Evolutionary conservation across 176 grass and related monocot genomes (phyloP), one percentile per base, ranked within the genome.

Genomic region (Urochloa ruziziensis): DNA sequence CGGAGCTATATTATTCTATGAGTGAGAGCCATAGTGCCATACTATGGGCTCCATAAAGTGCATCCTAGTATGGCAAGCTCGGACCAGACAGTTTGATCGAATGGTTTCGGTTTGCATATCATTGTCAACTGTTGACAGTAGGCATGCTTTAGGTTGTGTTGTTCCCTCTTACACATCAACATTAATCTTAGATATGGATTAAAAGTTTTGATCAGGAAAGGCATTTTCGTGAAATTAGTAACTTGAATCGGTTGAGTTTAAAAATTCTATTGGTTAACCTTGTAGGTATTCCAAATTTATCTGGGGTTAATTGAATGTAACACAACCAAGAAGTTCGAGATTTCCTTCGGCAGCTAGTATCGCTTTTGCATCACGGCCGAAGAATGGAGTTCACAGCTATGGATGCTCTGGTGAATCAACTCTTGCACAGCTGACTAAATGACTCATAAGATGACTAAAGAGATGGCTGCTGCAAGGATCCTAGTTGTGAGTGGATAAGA

Each of bases 171-270:
- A 17, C 7, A 42, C 13, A 43, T 77, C 14, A 23, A 35, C 6
- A 39, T 88, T 78, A 57, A 65, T 46, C 46, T 18, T 81, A 35
- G 69, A 74, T 54, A 64, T 34, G 44, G 40, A 86, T 65, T n/a
- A n/a, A 42, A 19, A 27, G 42, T 32, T 84, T 9, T 7, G 21
- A 37, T n/a, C 10, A 69, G 66, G 17, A 24, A 53, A 61, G 1
- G 4, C 4, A 1, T 19, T 14, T n/a, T 61, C 11, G 16, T 61
- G 40, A 24, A 81, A 17, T 40, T 68, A 29, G 2, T 74, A 7
- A 28, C 36, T 40, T 4, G 17, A 56, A 70, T 6, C 68, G 27
- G 10, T 19, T 23, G 37, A 78, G 44, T 17, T 6, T 28, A 21
- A 68, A 68, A 67, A 7, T 12, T 24, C 8, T 52, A 46, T 11